Base-by-base conservation (phyloP, 768 basidiomycete species). In the Auriscalpium vulgare region DNA sequence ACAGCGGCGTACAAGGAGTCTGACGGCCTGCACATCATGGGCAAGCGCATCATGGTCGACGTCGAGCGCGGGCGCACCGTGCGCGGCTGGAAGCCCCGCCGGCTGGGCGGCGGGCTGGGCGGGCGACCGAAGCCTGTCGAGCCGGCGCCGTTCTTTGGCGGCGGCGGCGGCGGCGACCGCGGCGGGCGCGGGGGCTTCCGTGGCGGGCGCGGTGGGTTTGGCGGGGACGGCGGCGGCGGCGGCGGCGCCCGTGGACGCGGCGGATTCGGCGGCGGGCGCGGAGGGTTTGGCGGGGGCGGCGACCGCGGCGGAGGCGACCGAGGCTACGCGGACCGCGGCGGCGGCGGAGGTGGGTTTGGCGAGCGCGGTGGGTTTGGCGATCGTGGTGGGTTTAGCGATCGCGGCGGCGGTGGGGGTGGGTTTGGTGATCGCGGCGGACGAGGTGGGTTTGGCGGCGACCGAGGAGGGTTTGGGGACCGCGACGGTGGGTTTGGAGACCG, bases 1-100 rank as follows among this genome's bases (percentile, higher is more conserved):
- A 4, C 29, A 89, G 87, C 88, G 61, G 97, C 95, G 13, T 99
- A 98, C 80, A 98, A 98, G 73, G 97, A 98, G 69, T 97, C 95
- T 17, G 95, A 98, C 65, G 91, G 94, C 21, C 80, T 99, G 46
- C 90, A 93, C 59, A 92, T 99, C 62, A 90, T 94, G 79, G 91
- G 92, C 66, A 97, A 97, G 70, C 82, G 89, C 64, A 95, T 98
- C 62, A 78, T 98, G 37, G 95, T 99, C 51, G 97, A 99, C 67
- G 97, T 99, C 59, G 97, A 99, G 72, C 87, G 97, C 37, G 97
- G 97, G 17, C 84, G 97, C 50, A 99, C 97, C 10, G 97, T 99
- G 29, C 85, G 95, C 57, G 97, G 95, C 2, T 99, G 97, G 97
- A 97, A 97, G 68, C 97, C 97, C 1, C 87, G 93, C 50, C 85